Percentiles rank a stretch among this genome's conserved stretches.
These are phyloP conservation scores for Colletotrichum incanum DNA, from an alignment of 2,329 filamentous ascomycete genomes.

Conservation along the genomic window DNA sequence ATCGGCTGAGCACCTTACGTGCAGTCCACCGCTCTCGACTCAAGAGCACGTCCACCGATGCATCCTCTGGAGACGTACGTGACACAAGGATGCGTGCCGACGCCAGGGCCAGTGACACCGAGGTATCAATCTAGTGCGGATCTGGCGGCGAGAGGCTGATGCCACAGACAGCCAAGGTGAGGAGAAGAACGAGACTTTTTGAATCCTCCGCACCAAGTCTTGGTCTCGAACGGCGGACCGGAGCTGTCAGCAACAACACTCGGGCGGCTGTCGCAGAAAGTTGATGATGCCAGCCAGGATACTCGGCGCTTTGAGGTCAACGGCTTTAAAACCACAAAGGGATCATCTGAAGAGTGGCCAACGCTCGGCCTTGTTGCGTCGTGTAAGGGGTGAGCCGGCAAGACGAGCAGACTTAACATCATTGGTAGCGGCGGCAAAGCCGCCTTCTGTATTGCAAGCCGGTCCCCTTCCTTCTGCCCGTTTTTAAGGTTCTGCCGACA, in stretches of 20 bases:
- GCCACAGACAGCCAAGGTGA: slow-evolving; percentile 12
- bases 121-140: slow-evolving; percentile 1
- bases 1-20: background rate
- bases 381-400: slow-evolving; percentile 13
- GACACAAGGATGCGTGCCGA: slow-evolving; percentile 23
- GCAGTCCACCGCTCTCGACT: slow-evolving; percentile 20
- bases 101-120: slow-evolving; percentile 12
- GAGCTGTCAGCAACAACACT: slow-evolving; percentile 23
- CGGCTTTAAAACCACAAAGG: slow-evolving; percentile 25
- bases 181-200: background rate
- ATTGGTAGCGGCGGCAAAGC: slow-evolving; percentile 19
- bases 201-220: slow-evolving; percentile 7
- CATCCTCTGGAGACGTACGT: slow-evolving; percentile 31
- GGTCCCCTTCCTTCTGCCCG: background rate
- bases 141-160: slow-evolving; percentile 34
- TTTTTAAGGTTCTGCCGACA: slow-evolving; percentile 38
- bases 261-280: slow-evolving; percentile 19
- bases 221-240: slow-evolving; percentile 9
- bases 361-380: slow-evolving; percentile 8
- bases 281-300: slow-evolving; percentile 11
- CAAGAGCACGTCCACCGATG: slow-evolving; percentile 18
- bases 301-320: slow-evolving; percentile 25
- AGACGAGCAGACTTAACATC: slow-evolving; percentile 4
- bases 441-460: slow-evolving; percentile 15
- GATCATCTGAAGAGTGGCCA: slow-evolving; percentile 23